These are phyloP conservation scores for Pleurotus eryngii DNA, from an alignment of 768 basidiomycete genomes.

Conservation along the genomic window DNA sequence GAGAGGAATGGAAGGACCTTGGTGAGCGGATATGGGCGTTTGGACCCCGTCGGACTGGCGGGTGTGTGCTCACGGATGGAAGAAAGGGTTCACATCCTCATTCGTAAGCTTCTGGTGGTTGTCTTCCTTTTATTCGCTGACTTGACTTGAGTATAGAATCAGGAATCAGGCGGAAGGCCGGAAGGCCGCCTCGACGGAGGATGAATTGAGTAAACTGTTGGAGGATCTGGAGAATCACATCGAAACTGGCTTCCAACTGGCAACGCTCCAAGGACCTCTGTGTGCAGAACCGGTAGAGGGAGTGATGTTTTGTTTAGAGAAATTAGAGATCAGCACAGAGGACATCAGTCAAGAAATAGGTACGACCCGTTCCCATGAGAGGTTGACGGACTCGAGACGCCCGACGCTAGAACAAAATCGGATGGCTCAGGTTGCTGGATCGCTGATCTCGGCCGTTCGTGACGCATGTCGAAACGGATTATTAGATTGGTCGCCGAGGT, in stretches of 20 bases:
- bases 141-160: constrained; percentile 36
- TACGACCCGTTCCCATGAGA: constrained; percentile 26
- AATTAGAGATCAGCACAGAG: constrained; percentile 57
- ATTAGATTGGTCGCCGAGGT: constrained; percentile 95
- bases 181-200: constrained; percentile 24
- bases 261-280: constrained; percentile 89
- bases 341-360: constrained; percentile 66
- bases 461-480: constrained; percentile 89
- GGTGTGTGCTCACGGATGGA: constrained; percentile 81
- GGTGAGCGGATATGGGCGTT: constrained; percentile 83
- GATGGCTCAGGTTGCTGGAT: constrained; percentile 84
- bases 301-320: constrained; percentile 86
- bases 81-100: constrained; percentile 42
- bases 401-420: constrained; percentile 69
- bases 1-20: constrained; percentile 82
- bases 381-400: constrained; percentile 2
- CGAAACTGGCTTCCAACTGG: constrained; percentile 94
- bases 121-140: background rate
- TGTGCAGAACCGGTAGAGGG: constrained; percentile 96
- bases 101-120: constrained; percentile 48
- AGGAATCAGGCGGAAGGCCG: constrained; percentile 45
- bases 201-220: constrained; percentile 32
- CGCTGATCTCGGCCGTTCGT: constrained; percentile 82
- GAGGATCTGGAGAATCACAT: constrained; percentile 76
- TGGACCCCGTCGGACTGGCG: constrained; percentile 84